phyloP scores from a whole-genome alignment of 257 asterid species.

The Solanum habrochaites region DNA sequence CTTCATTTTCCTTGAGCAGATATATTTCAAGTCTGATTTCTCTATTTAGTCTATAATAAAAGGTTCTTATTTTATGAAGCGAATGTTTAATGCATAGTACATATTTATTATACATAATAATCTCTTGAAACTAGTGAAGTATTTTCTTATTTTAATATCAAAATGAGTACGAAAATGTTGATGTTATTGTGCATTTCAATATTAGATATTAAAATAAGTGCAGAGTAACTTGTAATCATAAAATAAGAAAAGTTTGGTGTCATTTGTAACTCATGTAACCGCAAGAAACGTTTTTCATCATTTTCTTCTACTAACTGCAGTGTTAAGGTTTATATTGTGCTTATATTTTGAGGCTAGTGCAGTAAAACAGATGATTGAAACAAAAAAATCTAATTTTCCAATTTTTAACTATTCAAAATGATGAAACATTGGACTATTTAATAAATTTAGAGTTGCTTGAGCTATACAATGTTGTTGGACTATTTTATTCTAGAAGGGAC shows the following conservation, averaged over 20 bases:
- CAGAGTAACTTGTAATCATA: too few species aligned
- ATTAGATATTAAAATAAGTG: background rate
- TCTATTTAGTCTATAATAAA: too few species aligned
- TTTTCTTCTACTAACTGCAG: background rate
- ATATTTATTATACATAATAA: too few species aligned
- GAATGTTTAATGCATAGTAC: background rate
- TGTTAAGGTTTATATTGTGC: background rate
- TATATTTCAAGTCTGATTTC: too few species aligned
- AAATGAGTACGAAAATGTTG: background rate
- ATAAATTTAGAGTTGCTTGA: too few species aligned
- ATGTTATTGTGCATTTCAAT: background rate
- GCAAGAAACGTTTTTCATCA: background rate
- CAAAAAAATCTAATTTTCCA: background rate
- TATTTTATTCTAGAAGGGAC: too few species aligned
- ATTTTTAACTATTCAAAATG: background rate
- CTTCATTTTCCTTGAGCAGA: too few species aligned
- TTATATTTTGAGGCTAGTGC: background rate
- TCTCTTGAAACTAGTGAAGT: background rate
- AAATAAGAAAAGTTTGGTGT: background rate
- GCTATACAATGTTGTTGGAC: too few species aligned
- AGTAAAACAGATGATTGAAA: background rate
- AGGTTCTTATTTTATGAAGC: fast-evolving
- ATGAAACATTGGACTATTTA: too few species aligned
- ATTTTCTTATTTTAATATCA: background rate
- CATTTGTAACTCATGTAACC: background rate